Conservation (phyloP, 176 grass and related monocot species). For the Guadua angustifolia region DNA sequence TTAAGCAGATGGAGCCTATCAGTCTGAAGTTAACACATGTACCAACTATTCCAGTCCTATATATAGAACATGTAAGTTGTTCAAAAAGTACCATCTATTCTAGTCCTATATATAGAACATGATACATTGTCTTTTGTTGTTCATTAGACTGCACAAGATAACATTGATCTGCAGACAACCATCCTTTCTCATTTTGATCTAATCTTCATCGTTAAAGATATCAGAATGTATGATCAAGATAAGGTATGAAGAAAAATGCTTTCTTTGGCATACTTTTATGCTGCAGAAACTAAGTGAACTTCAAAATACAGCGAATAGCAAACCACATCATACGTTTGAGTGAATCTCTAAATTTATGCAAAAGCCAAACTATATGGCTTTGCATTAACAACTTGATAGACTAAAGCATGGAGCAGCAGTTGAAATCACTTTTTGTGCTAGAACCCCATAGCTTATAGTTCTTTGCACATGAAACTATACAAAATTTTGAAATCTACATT, state of each 20-base stretch:
- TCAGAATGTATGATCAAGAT: constrained; percentile 92
- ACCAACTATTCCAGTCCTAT: too few relatives aligned
- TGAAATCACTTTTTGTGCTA: background rate
- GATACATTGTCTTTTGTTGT: constrained; percentile 17
- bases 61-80: background rate
- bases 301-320: constrained; percentile 63
- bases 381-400: background rate
- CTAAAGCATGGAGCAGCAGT: background rate
- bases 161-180: constrained; percentile 96
- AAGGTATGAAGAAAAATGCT: constrained; percentile 60
- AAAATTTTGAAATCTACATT: background rate
- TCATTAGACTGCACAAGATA: constrained; percentile 89
- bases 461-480: background rate
- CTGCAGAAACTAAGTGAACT: constrained; percentile 9
- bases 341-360: background rate
- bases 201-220: constrained; percentile 95
- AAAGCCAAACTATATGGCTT: constrained; percentile 31
- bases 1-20: too few relatives aligned
- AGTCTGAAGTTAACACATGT: too few relatives aligned
- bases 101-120: background rate
- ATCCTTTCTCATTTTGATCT: constrained; percentile 97
- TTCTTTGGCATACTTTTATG: background rate
- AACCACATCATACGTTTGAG: constrained; percentile 60
- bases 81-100: background rate
- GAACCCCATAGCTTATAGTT: background rate